phyloP scores from a whole-genome alignment of 2,329 filamentous ascomycete genomes.

The Fusarium napiforme region DNA sequence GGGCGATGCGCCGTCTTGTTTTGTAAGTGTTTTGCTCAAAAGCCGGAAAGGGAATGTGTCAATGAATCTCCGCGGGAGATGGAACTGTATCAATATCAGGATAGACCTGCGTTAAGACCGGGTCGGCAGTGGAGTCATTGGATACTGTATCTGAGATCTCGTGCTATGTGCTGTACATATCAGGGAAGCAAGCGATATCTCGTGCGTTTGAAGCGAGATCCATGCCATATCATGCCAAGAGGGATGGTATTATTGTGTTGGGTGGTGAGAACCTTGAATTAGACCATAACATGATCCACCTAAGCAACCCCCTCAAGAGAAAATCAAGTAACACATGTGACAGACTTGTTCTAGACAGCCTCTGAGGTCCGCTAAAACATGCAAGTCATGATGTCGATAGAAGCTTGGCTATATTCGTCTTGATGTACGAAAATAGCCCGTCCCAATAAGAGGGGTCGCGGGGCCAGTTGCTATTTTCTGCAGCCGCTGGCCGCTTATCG shows the following conservation, averaged over 20 bases:
- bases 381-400: constrained; percentile 33
- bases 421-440: constrained; percentile 5
- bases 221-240: constrained; percentile 25
- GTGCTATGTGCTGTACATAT: constrained; percentile 1
- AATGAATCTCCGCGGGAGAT: constrained; percentile 11
- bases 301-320: constrained; percentile 12
- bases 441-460: constrained; percentile 23
- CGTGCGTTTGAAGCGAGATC: constrained; percentile 9
- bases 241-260: constrained; percentile 1
- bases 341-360: background rate
- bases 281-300: constrained; percentile 30
- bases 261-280: constrained; percentile 10
- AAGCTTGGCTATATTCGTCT: constrained; percentile 12
- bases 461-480: constrained; percentile 43
- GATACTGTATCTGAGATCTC: constrained; percentile 2
- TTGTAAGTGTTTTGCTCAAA: constrained; percentile 25
- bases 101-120: constrained; percentile 1
- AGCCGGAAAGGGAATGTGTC: constrained; percentile 16
- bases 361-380: constrained; percentile 26
- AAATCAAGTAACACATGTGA: constrained; percentile 13
- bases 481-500: constrained; percentile 43
- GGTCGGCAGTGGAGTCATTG: constrained; percentile 23
- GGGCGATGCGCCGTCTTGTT: constrained; percentile 14
- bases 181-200: constrained; percentile 16
- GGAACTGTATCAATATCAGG: constrained; percentile 31